Conservation (phyloP, 2,329 filamentous ascomycete genomes). For the Epichloe glyceriae region DNA sequence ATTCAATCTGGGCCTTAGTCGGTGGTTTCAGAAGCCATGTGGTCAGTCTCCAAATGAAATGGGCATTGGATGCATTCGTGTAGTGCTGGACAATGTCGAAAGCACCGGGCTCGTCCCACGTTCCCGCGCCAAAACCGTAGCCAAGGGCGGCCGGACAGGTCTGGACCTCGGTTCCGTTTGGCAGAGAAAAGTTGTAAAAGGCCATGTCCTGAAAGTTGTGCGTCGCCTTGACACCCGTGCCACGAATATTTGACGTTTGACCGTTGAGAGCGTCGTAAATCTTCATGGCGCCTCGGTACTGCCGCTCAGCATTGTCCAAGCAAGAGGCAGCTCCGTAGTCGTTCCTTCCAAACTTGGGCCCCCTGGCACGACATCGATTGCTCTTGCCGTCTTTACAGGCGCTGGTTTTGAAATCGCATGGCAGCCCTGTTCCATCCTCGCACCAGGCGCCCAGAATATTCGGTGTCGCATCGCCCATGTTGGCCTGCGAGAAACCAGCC, state of each 20-base stretch:
- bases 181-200: slow-evolving; percentile 56
- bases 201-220: slow-evolving; percentile 73
- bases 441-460: slow-evolving; percentile 78
- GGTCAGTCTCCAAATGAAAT: slow-evolving; percentile 67
- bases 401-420: slow-evolving; percentile 63
- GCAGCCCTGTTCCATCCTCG: slow-evolving; percentile 61
- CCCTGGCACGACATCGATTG: slow-evolving; percentile 57
- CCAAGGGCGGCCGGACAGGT: slow-evolving; percentile 81
- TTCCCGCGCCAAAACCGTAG: slow-evolving; percentile 82
- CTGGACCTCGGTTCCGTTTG: slow-evolving; percentile 54
- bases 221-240: slow-evolving; percentile 58
- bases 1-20: slow-evolving; percentile 52
- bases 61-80: slow-evolving; percentile 53
- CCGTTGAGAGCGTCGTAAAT: slow-evolving; percentile 38
- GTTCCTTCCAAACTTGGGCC: slow-evolving; percentile 50
- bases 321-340: slow-evolving; percentile 65
- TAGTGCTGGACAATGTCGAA: slow-evolving; percentile 86
- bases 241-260: slow-evolving; percentile 38
- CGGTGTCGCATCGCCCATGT: slow-evolving; percentile 79
- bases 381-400: slow-evolving; percentile 59
- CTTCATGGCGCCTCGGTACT: slow-evolving; percentile 43
- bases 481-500: slow-evolving; percentile 82
- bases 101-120: slow-evolving; percentile 73
- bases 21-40: slow-evolving; percentile 58
- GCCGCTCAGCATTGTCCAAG: slow-evolving; percentile 58